phyloP scores from a whole-genome alignment of 805 yeast species.

The Saccharomycopsis sp. region DNA sequence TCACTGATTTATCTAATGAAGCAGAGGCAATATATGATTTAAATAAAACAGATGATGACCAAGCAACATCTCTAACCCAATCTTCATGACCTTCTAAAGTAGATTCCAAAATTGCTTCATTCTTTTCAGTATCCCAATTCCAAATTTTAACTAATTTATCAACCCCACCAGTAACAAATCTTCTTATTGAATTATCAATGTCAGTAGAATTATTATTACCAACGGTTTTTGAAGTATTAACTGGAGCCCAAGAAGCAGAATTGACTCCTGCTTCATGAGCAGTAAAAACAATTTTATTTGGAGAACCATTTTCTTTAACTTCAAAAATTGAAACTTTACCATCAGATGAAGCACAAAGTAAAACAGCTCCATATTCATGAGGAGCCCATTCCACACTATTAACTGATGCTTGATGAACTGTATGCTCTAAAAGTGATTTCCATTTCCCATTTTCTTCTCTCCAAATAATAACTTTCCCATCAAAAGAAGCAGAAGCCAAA shows the following conservation, averaged over 20 bases:
- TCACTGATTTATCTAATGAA: conserved; percentile 90
- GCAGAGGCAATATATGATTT: conserved; percentile 92
- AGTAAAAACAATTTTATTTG: conserved; percentile 39
- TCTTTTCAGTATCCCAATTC: conserved; percentile 49
- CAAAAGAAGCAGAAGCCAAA: conserved; percentile 89
- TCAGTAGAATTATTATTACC: conserved; percentile 25
- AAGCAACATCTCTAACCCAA: conserved; percentile 98
- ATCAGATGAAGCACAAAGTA: conserved; percentile 86
- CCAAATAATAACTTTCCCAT: conserved; percentile 93
- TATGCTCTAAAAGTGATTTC: conserved; percentile 79
- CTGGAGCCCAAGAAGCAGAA: conserved; percentile 92
- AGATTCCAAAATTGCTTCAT: conserved; percentile 61
- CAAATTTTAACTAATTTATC: conserved; percentile 91
- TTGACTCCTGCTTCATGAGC: conserved; percentile 95
- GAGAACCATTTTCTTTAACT: conserved; percentile 80
- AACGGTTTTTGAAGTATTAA: conserved; percentile 24
- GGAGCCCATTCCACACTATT: conserved; percentile 97
- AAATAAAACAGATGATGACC: conserved; percentile 89
- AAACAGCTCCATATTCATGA: conserved; percentile 87
- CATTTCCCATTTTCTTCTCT: conserved; percentile 84
- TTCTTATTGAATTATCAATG: conserved; percentile 49
- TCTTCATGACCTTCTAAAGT: conserved; percentile 84
- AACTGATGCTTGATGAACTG: conserved; percentile 87
- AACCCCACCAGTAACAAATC: conserved; percentile 91
- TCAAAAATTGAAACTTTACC: conserved; percentile 88